These are phyloP conservation scores for Ustilago cynodontis DNA, from an alignment of 1,284 basidiomycete genomes.

Conservation along the genomic window DNA sequence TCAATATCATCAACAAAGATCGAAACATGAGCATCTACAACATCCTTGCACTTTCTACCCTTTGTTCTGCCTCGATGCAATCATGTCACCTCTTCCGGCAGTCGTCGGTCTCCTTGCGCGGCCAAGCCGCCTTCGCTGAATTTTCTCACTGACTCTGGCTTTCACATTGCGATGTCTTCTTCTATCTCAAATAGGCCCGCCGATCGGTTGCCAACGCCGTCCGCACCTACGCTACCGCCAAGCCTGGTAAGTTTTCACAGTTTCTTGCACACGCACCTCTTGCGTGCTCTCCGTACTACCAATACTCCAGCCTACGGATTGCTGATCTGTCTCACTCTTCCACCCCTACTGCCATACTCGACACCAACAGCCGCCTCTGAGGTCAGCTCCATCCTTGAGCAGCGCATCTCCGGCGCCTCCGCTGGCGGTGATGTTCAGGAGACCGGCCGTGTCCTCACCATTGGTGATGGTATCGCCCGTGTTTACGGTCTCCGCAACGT, in stretches of 20 bases:
- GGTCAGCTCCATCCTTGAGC: constrained; percentile 98
- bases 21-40: too few species aligned
- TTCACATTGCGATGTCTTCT: neutral
- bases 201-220: constrained; percentile 72
- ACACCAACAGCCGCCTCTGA: constrained; percentile 81
- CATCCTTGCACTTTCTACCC: neutral
- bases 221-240: constrained; percentile 91
- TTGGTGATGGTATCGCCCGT: constrained; percentile 99
- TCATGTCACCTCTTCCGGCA: neutral
- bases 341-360: too few species aligned
- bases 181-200: constrained; percentile 71
- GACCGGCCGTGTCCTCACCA: constrained; percentile 97
- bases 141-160: neutral
- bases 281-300: too few species aligned
- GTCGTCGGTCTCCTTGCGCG: too few species aligned
- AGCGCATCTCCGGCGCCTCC: constrained; percentile 92
- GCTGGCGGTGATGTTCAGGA: constrained; percentile 95
- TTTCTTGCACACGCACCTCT: too few species aligned
- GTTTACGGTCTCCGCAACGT: constrained; percentile 88
- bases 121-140: too few species aligned
- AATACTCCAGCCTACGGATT: too few species aligned
- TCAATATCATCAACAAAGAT: too few species aligned
- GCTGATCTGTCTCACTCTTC: too few species aligned
- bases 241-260: constrained; percentile 75
- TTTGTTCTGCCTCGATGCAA: neutral